Evolutionary conservation across 1,284 basidiomycete species (phyloP).

Genomic region (Leccinum angustisporum): DNA sequence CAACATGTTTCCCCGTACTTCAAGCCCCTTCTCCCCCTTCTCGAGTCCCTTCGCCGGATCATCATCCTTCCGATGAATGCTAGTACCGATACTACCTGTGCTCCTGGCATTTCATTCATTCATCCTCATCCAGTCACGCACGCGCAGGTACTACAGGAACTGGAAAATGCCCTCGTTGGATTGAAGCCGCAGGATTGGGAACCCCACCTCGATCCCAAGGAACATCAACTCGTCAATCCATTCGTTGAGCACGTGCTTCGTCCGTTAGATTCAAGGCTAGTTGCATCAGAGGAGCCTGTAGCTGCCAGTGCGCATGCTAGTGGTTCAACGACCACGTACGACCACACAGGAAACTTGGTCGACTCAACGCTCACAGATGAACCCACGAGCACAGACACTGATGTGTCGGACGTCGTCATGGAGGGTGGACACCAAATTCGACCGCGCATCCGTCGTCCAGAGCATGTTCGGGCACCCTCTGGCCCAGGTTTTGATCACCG

Average conservation of each 20-base stretch:
- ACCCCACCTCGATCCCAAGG: not conserved
- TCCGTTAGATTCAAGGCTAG: no score
- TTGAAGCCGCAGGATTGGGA: not conserved
- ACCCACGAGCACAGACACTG: not conserved
- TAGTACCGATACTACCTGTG: not conserved
- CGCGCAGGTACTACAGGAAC: not conserved
- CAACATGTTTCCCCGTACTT: not conserved
- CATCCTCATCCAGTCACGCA: not conserved
- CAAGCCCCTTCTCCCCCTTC: not conserved
- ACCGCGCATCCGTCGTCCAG: not conserved
- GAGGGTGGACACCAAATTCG: not conserved
- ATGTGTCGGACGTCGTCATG: not conserved
- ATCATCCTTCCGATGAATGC: not conserved
- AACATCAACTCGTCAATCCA: not conserved
- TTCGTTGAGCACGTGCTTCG: not conserved
- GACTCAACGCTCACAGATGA: not conserved
- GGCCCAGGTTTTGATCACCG: not conserved
- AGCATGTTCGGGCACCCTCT: not conserved
- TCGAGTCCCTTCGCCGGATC: not conserved
- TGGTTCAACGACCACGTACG: not conserved
- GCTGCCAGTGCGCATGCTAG: not conserved
- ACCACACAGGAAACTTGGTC: not conserved
- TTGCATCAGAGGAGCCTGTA: not conserved
- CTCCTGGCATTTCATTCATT: not conserved
- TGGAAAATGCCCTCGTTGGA: not conserved